Percentiles rank a stretch among this genome's conserved stretches.
Conservation (phyloP, 2,329 filamentous ascomycete genomes). For the Penicillium expansum region DNA sequence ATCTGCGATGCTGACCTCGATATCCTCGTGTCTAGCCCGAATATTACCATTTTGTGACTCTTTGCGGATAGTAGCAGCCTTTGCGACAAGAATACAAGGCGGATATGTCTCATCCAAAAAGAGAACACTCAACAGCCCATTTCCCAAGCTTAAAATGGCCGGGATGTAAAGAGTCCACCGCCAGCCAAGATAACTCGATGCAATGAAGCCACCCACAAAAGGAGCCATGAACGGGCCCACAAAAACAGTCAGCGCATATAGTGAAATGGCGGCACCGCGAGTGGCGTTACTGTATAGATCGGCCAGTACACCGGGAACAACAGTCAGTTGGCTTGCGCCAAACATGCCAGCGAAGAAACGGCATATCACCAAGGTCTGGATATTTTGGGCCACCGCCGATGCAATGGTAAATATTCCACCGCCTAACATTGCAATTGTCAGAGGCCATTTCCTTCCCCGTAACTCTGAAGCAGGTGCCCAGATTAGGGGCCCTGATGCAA, state of each 20-base stretch:
- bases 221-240: constrained; percentile 48
- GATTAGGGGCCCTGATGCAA: constrained; percentile 58
- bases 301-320: constrained; percentile 44
- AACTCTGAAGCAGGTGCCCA: constrained; percentile 63
- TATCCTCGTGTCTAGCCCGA: constrained; percentile 52
- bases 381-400: constrained; percentile 41
- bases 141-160: constrained; percentile 50
- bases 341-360: constrained; percentile 49
- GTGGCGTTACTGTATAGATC: constrained; percentile 49
- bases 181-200: constrained; percentile 47
- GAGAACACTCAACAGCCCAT: constrained; percentile 32
- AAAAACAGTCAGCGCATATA: constrained; percentile 50
- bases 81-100: constrained; percentile 51
- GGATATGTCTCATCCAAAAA: constrained; percentile 56
- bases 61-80: constrained; percentile 51
- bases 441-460: constrained; percentile 54
- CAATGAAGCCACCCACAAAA: constrained; percentile 52
- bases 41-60: constrained; percentile 56
- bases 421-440: constrained; percentile 42
- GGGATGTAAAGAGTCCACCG: constrained; percentile 52
- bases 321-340: constrained; percentile 43
- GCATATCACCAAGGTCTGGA: constrained; percentile 41
- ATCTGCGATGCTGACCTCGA: constrained; percentile 47
- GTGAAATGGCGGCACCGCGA: constrained; percentile 42
- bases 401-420: constrained; percentile 47